phyloP scores from a whole-genome alignment of 768 basidiomycete species.

The Rhodosporidiobolus sp. region DNA sequence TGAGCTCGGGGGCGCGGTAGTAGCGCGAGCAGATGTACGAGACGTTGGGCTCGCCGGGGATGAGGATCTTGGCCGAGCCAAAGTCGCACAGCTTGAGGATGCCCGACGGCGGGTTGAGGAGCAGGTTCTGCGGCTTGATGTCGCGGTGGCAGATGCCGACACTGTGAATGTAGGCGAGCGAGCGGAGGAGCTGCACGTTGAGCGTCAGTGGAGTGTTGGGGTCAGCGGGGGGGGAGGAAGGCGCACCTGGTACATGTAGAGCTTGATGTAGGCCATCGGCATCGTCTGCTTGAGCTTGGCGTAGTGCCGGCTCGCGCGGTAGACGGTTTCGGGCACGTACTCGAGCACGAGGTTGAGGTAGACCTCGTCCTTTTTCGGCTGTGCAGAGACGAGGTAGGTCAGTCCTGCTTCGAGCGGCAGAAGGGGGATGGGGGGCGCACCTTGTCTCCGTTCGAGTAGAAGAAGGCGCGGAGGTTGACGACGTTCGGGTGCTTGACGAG shows the following conservation, averaged over 20 bases:
- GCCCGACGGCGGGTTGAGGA: constrained; percentile 94
- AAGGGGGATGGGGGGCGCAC: constrained; percentile 52
- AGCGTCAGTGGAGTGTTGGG: background rate
- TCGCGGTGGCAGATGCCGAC: constrained; percentile 98
- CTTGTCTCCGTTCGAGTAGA: constrained; percentile 99
- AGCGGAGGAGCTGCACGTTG: constrained; percentile 77
- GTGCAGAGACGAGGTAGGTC: constrained; percentile 6
- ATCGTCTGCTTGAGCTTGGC: constrained; percentile 99
- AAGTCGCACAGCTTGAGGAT: constrained; percentile 98
- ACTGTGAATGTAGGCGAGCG: constrained; percentile 97
- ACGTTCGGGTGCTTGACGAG: constrained; percentile 60
- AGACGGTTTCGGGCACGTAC: constrained; percentile 99
- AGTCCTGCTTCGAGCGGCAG: constrained; percentile 2
- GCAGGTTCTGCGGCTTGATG: constrained; percentile 98
- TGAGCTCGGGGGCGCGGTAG: constrained; percentile 97
- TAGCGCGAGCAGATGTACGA: constrained; percentile 99
- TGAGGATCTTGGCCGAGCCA: constrained; percentile 96
- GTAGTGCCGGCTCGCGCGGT: constrained; percentile 97
- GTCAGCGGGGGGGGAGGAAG: background rate
- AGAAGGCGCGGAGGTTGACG: constrained; percentile 94
- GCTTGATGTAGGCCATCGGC: constrained; percentile 99
- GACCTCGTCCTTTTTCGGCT: constrained; percentile 90
- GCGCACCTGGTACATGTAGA: constrained; percentile 80
- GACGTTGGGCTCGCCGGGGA: constrained; percentile 97
- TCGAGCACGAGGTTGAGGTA: constrained; percentile 99